A percentile compares a stretch with the other conserved stretches of the same genome.
Evolutionary conservation across 164 flowering plant species (phyloP).

Genomic region (Macadamia tetraphylla): DNA sequence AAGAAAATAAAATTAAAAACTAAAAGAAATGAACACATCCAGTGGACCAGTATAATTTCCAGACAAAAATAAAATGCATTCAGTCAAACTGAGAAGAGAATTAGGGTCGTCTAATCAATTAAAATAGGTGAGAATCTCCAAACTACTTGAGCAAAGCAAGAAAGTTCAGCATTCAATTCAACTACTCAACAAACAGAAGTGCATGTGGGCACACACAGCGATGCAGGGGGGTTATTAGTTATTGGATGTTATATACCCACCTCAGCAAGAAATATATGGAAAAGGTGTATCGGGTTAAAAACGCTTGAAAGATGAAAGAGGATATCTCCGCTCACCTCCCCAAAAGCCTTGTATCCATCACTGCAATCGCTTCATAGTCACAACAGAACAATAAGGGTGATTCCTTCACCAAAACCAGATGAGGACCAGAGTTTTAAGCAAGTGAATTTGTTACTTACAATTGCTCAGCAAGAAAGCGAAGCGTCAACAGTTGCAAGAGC

Average conservation of each 20-base stretch:
- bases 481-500: constrained; percentile 53
- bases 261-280: constrained; percentile 78
- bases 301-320: constrained; percentile 40
- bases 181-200: background rate
- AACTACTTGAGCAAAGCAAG: background rate
- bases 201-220: background rate
- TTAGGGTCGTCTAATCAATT: no score
- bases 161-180: background rate
- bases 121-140: no score
- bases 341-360: constrained; percentile 13
- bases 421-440: background rate
- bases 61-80: no score
- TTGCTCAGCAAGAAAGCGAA: constrained; percentile 26
- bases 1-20: background rate
- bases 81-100: background rate
- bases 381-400: background rate
- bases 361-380: constrained; percentile 15
- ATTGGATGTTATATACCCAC: constrained; percentile 19
- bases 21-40: background rate
- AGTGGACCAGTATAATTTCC: background rate
- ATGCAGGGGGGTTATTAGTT: background rate
- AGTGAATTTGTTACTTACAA: constrained; percentile 33
- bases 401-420: background rate
- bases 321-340: constrained; percentile 30
- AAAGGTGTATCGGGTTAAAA: constrained; percentile 62